Evolutionary conservation across 2,329 filamentous ascomycete species (phyloP), one percentile per base, ranked within the genome.

Genomic region (Drechslerella stenobrocha): DNA sequence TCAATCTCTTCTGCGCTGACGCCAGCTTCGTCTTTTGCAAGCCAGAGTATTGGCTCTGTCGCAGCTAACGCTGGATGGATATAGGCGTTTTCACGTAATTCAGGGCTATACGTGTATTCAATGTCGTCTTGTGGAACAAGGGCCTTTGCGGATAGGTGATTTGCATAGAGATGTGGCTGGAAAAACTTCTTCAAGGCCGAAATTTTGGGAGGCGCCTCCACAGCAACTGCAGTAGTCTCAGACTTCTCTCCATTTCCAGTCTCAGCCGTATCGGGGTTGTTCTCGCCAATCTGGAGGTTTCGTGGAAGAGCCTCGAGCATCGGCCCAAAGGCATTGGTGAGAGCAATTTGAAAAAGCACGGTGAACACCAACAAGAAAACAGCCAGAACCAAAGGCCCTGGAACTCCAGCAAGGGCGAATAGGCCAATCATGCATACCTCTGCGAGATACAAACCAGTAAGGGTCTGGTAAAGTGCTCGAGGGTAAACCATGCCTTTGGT

Each of bases 401-500:
- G 78, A 0, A 84, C 83, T 0, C 80, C 78, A 4, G 83, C 84
- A 51, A 92, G 84, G 52, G 82, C 87, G 72, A 96, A 91, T 1
- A 96, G 81, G 50, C 90, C 91, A 71, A 96, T 87, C 74, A 96
- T 80, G 76, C 89, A 93, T 26, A 92, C 78, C 70, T 93, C 85
- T 1, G 87, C 84, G 32, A 96, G 81, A 75, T 97, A 96, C 50
- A 95, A 80, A 20, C 92, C 91, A 0, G 87, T 85, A 24, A 92
- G 84, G 47, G 95, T 83, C 63, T 96, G 91, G 75, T 95, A 87
- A 52, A 97, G 80, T 0, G 89, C 91, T n/a, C 87, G 87, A 0
- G 89, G 87, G 74, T 96, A 96, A 72, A 89, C 86, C 11, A 92
- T 82, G 13, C 92, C 91, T 74, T 95, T 89, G 34, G 89, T 95